These are phyloP conservation scores for Rickenella mellea DNA, from an alignment of 768 basidiomycete genomes.

Conservation along the genomic window DNA sequence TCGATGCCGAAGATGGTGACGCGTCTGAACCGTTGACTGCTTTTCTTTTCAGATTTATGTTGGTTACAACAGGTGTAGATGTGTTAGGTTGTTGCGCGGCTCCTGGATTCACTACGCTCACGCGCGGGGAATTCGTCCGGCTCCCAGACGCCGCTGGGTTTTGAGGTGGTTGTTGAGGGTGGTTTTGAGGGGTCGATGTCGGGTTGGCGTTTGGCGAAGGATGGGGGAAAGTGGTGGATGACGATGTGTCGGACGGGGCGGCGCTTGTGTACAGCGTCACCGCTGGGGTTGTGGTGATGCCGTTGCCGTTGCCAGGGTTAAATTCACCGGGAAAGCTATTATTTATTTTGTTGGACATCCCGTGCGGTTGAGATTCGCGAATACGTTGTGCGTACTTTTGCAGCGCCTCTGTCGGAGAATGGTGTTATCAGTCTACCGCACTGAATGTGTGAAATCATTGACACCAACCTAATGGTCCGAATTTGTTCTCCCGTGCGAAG, in stretches of 20 bases:
- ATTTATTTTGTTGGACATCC: slow-evolving; percentile 7
- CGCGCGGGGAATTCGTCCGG: slow-evolving; percentile 10
- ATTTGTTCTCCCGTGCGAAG: slow-evolving; percentile 40
- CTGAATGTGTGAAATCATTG: slow-evolving; percentile 13
- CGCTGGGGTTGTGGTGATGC: slow-evolving; percentile 18
- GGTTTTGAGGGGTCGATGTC: slow-evolving; percentile 35
- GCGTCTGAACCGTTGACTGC: slow-evolving; percentile 6
- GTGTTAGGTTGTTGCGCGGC: slow-evolving; percentile 10
- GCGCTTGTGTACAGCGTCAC: slow-evolving; percentile 42
- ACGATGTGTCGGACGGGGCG: slow-evolving; percentile 25
- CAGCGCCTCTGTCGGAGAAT: slow-evolving; percentile 33
- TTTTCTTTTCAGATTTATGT: slow-evolving; percentile 26
- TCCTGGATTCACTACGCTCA: too few relatives aligned
- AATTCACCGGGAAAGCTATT: slow-evolving; percentile 7
- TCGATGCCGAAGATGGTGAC: slow-evolving; percentile 22
- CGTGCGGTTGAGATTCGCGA: slow-evolving; percentile 16
- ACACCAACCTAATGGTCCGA: slow-evolving; percentile 61
- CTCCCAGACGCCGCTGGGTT: slow-evolving; percentile 2
- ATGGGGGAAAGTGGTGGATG: slow-evolving; percentile 21
- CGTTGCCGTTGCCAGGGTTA: slow-evolving; percentile 9
- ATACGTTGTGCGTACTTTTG: slow-evolving; percentile 28
- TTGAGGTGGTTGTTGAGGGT: slow-evolving; percentile 10
- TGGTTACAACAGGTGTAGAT: slow-evolving; percentile 18
- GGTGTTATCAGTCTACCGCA: not conserved
- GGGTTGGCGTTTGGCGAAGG: slow-evolving; percentile 40